These are phyloP conservation scores for Pneumocystis oryctolagi DNA, from an alignment of 1,139 yeast species.

Conservation along the genomic window DNA sequence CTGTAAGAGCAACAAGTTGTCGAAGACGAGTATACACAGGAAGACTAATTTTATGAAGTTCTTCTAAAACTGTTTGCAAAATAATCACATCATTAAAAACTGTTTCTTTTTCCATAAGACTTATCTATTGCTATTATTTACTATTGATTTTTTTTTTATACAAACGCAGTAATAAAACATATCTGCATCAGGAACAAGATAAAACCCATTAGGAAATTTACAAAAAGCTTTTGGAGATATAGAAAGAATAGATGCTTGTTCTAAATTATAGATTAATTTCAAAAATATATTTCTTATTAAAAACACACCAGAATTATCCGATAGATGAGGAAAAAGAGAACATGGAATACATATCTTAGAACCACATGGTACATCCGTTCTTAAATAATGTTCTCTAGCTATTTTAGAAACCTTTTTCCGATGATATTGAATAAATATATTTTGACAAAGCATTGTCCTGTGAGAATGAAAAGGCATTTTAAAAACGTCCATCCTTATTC, in stretches of 20 bases:
- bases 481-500: neutral
- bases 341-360: conserved; percentile 58
- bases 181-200: conserved; percentile 75
- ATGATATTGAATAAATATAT: conserved; percentile 74
- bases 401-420: conserved; percentile 83
- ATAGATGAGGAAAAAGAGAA: conserved; percentile 25
- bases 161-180: conserved; percentile 56
- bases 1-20: conserved; percentile 53
- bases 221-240: conserved; percentile 33
- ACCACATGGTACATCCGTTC: conserved; percentile 85
- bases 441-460: conserved; percentile 31
- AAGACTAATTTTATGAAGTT: conserved; percentile 71
- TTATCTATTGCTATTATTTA: conserved; percentile 32
- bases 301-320: conserved; percentile 15
- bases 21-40: conserved; percentile 81
- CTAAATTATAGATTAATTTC: conserved; percentile 4
- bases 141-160: neutral
- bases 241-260: conserved; percentile 38
- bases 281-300: conserved; percentile 25
- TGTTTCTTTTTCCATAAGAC: conserved; percentile 60
- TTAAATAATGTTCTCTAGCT: conserved; percentile 82
- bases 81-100: conserved; percentile 79
- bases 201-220: conserved; percentile 41
- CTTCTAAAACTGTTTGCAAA: conserved; percentile 90
- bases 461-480: neutral